Evolutionary conservation across 1,139 yeast genomes (phyloP), one percentile per base, ranked within the genome.

Genomic region (Kluyveromyces marxianus): DNA sequence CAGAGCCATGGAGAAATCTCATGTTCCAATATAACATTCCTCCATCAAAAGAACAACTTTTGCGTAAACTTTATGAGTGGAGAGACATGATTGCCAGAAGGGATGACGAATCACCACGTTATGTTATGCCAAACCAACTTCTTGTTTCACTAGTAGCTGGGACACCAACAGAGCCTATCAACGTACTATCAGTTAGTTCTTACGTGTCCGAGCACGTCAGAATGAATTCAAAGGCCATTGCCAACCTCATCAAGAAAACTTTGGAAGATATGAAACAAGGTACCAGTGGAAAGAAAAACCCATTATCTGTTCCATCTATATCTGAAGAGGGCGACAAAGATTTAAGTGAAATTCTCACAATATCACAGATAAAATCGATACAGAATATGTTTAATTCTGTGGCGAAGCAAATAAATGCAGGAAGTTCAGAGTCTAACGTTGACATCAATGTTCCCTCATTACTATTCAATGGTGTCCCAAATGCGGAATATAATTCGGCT

Each of bases 51-150:
- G 74, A 75, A 44, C 76, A 76, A 0, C 63, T 87, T 10, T 73
- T 88, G 10, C 77, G 74, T 49, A 77, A 70, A 1, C 68, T 94
- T 27, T 87, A 77, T 57, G 72, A 77, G 36, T 92, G 97, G 97
- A 76, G 98, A 61, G 97, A 94, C 60, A 48, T 55, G 2, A 59
- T 75, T 35, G 97, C 97, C 1, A 74, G 95, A 50, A 58, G 69
- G 39, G 74, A 76, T 42, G 99, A 94, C 60, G 99, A 94, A 63
- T 85, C 95, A 2, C 79, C 83, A 1, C 71, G 95, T 51, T 92
- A 70, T 57, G 70, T 92, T 6, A 83, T 90, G 92, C 80, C 96
- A 3, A 89, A 88, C 59, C 95, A 84, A 57, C 65, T 83, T 7
- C 62, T 92, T 43, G 82, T 83, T 0, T 74, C 83, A 1, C 66